Base-by-base conservation (phyloP, 306 rosid species). In the Ormosia emarginata region DNA sequence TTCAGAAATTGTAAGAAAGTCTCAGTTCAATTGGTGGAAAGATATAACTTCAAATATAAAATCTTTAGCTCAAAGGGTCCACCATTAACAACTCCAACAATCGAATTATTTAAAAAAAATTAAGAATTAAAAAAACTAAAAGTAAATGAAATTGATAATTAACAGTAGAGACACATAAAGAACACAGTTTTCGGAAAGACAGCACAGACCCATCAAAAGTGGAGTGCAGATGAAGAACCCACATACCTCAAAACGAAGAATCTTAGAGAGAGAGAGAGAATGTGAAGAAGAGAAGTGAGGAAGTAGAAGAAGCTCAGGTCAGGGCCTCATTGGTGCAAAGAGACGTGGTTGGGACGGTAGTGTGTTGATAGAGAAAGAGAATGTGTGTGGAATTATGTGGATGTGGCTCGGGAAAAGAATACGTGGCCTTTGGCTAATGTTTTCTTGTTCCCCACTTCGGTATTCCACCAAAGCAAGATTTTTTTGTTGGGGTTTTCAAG, bases 341-440 rank as follows among this genome's bases (percentile, higher is more conserved):
- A 59, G 56, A 7, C 79, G 6, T 50, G 58, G 8, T 13, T 34
- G 56, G 15, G 8, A 32, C 17, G 4, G n/a, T 57, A 10, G 44
- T 24, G 24, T 24, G 24, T 24, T 24, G 24, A 24, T 24, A 24
- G 24, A 24, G 24, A 24, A 29, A 79, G 77, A 32, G 52, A 49
- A 1, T 52, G 39, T 58, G 65, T 4, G 15, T 11, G 58, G 8
- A 77, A 14, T 72, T 7, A 64, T 79, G 72, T 75, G 87, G 92
- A 89, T 92, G 88, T 90, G 94, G 91, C 83, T 84, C 66, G 6
- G 8, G 67, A 61, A 76, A 53, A 44, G 79, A 18, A 18, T 74
- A 87, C 97, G 97, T 90, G 97, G 44, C 89, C 63, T 13, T 3
- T 52, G 55, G 15, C 4, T 61, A 59, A 58, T 76, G 94, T 87